phyloP scores from a whole-genome alignment of 805 yeast genomes.

The Brettanomyces sp. region DNA sequence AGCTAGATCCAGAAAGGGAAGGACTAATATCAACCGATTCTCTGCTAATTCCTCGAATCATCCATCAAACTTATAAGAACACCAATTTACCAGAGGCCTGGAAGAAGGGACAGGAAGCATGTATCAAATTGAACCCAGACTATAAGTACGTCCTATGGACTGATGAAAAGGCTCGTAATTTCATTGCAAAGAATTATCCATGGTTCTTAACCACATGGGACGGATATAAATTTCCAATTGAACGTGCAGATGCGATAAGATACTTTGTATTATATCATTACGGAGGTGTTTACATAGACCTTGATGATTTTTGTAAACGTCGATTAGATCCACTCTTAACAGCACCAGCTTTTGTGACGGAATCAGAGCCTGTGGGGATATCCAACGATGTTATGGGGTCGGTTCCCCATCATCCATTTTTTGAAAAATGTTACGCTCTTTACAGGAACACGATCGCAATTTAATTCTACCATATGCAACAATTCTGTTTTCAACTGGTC shows the following conservation, averaged over 20 bases:
- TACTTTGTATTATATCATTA: conserved; percentile 75
- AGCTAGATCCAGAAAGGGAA: no score
- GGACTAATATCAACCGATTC: no score
- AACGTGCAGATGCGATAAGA: conserved; percentile 85
- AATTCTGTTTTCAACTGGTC: conserved; percentile 91
- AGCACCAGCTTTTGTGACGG: conserved; percentile 79
- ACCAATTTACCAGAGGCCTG: conserved; percentile 71
- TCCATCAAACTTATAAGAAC: conserved; percentile 88
- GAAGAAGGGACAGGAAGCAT: conserved; percentile 67
- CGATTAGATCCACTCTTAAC: conserved; percentile 71
- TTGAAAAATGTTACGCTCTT: conserved; percentile 57
- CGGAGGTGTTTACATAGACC: conserved; percentile 86
- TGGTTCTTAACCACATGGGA: conserved; percentile 84
- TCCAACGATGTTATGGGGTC: conserved; percentile 92
- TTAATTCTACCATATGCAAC: conserved; percentile 85
- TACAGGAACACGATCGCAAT: conserved; percentile 55
- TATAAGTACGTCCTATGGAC: conserved; percentile 88
- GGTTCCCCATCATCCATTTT: conserved; percentile 80
- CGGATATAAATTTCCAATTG: conserved; percentile 67
- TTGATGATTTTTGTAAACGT: conserved; percentile 82
- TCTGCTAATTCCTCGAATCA: conserved; percentile 73
- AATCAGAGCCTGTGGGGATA: conserved; percentile 83
- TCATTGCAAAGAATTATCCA: conserved; percentile 68
- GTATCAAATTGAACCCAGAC: conserved; percentile 76
- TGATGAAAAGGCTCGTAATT: conserved; percentile 70